These are phyloP conservation scores for Lactarius deliciosus DNA, from an alignment of 768 basidiomycete species.

Conservation along the genomic window DNA sequence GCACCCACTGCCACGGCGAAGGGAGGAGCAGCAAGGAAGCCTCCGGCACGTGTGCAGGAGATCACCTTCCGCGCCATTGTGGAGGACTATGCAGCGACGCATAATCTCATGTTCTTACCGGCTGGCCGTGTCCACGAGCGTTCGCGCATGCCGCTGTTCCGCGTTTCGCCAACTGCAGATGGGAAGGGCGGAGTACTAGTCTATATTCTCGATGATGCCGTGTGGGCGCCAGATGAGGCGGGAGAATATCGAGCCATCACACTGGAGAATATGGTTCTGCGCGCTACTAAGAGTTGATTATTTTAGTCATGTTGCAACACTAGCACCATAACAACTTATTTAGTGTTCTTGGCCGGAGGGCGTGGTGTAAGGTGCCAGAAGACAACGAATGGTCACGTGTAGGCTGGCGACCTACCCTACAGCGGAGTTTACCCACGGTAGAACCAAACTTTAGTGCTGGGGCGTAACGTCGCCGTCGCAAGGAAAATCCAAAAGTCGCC, in stretches of 20 bases:
- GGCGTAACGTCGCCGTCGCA: conserved; percentile 14
- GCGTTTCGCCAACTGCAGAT: conserved; percentile 73
- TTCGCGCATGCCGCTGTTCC: conserved; percentile 88
- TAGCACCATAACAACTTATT: background rate
- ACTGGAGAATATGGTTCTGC: conserved; percentile 84
- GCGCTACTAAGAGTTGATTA: conserved; percentile 41
- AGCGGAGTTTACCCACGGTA: conserved; percentile 24
- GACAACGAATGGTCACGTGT: conserved; percentile 12
- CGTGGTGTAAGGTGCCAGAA: background rate
- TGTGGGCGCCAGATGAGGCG: conserved; percentile 75
- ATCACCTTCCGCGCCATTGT: conserved; percentile 93
- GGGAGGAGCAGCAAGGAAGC: conserved; percentile 39
- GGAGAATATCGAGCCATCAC: conserved; percentile 73
- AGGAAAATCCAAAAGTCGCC: conserved; percentile 32
- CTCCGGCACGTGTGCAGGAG: conserved; percentile 63
- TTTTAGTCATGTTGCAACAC: background rate
- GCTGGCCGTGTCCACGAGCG: conserved; percentile 80
- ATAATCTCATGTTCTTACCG: conserved; percentile 89
- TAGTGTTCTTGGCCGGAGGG: background rate
- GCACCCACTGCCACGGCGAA: conserved; percentile 33
- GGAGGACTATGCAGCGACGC: conserved; percentile 81
- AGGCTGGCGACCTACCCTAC: conserved; percentile 15
- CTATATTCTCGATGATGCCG: conserved; percentile 90
- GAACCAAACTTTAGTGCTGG: conserved; percentile 19
- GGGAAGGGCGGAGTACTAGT: conserved; percentile 86